A percentile compares a stretch with the other conserved stretches of the same genome.
Conservation (phyloP, 2,329 filamentous ascomycete genomes). For the Massarina eburnea region DNA sequence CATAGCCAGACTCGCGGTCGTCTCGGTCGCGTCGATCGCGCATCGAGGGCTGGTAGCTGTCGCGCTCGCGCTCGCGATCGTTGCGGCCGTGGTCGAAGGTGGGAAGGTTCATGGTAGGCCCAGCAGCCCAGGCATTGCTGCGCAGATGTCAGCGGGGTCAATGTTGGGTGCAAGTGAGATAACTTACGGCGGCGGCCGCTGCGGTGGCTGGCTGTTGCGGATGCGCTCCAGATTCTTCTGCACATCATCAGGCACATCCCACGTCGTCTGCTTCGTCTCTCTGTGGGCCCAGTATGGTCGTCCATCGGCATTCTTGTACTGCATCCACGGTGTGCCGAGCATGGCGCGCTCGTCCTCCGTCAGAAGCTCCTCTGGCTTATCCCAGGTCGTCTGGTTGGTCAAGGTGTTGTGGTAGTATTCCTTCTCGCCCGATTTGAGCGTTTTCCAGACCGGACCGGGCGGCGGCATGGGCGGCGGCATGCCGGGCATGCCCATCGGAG, state of each 20-base stretch:
- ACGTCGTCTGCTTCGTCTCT: constrained; percentile 87
- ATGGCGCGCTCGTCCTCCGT: constrained; percentile 78
- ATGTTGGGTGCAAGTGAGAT: neutral
- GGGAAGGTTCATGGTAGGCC: constrained; percentile 47
- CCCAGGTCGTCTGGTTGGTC: constrained; percentile 91
- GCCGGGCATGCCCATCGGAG: constrained; percentile 51
- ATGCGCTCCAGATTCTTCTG: constrained; percentile 76
- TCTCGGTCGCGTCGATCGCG: constrained; percentile 32
- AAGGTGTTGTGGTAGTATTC: constrained; percentile 87
- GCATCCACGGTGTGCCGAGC: constrained; percentile 85
- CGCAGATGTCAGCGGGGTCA: constrained; percentile 4
- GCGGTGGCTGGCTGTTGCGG: constrained; percentile 49
- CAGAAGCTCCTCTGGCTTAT: constrained; percentile 89
- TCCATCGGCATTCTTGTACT: constrained; percentile 83
- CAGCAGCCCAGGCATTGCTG: constrained; percentile 61
- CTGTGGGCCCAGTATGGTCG: constrained; percentile 93
- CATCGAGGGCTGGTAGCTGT: constrained; percentile 13
- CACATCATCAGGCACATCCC: constrained; percentile 81
- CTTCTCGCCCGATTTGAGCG: constrained; percentile 76
- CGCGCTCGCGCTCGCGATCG: constrained; percentile 26
- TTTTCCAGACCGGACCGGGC: constrained; percentile 65
- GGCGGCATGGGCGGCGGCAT: constrained; percentile 23
- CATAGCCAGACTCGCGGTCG: constrained; percentile 13
- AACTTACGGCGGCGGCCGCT: constrained; percentile 52
- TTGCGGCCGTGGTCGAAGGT: constrained; percentile 42